Conservation (phyloP, 306 rosid species). For the Vigna unguiculata region DNA sequence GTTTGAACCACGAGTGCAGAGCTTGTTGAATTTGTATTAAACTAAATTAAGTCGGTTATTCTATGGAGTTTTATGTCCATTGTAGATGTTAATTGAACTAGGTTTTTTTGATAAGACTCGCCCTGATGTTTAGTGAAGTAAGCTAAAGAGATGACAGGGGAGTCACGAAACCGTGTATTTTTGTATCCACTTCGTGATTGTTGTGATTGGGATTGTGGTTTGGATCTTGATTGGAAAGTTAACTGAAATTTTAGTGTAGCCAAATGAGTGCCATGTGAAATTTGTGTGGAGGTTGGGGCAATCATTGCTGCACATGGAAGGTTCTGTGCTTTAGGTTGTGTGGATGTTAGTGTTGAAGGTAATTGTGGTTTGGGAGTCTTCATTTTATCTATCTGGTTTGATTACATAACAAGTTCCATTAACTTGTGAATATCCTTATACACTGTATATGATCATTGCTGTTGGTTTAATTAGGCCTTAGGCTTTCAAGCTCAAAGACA, state of each 20-base stretch:
- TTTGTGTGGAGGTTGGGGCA: not conserved
- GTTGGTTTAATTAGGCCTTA: not conserved
- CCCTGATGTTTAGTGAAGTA: not conserved
- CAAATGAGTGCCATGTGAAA: not conserved
- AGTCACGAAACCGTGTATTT: not conserved
- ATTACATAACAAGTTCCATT: not conserved
- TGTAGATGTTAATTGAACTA: not conserved
- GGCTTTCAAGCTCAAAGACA: not conserved
- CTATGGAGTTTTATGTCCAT: not conserved
- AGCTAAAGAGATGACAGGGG: not conserved
- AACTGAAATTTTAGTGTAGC: not conserved
- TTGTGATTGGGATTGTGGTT: not conserved
- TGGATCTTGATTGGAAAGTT: not conserved
- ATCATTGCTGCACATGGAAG: not conserved
- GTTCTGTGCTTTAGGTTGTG: not conserved
- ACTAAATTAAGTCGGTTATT: not conserved
- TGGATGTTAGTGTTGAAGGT: constrained; percentile 4
- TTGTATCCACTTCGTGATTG: not conserved
- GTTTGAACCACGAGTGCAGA: not conserved
- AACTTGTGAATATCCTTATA: not conserved
- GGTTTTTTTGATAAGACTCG: not conserved
- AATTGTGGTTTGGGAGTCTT: constrained; percentile 1
- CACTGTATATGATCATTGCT: not conserved
- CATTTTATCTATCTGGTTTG: constrained; percentile 5
- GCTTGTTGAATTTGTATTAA: not conserved